These are phyloP conservation scores for Nannizziopsis arthrosporioides DNA, from an alignment of 2,329 filamentous ascomycete genomes.

Conservation along the genomic window DNA sequence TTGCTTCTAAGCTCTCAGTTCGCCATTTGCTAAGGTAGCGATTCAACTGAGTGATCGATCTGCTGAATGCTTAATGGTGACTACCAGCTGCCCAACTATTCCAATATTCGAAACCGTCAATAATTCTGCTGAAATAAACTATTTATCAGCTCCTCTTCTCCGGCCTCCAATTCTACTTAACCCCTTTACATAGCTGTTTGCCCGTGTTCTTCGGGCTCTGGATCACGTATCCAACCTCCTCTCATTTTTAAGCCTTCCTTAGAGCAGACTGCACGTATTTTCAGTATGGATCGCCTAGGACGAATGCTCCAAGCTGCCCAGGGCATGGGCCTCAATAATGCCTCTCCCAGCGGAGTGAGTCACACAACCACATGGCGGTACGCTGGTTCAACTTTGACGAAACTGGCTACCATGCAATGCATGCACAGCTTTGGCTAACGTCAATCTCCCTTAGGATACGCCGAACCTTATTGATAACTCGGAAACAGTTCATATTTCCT, in stretches of 20 bases:
- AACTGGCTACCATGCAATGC: no score
- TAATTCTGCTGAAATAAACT: not conserved
- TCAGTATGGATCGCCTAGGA: slow-evolving; percentile 78
- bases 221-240: not conserved
- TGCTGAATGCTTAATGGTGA: not conserved
- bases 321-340: slow-evolving; percentile 41
- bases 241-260: not conserved
- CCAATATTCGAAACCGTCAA: not conserved
- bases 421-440: not conserved
- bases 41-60: not conserved
- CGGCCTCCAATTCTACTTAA: not conserved
- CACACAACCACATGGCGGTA: not conserved
- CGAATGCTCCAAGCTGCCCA: slow-evolving; percentile 69
- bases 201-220: not conserved
- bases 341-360: slow-evolving; percentile 32
- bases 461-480: slow-evolving; percentile 92
- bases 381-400: not conserved
- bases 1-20: not conserved
- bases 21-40: not conserved
- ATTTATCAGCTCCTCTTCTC: not conserved
- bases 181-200: not conserved
- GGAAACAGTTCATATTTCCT: slow-evolving; percentile 98
- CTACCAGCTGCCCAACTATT: not conserved
- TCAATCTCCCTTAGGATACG: slow-evolving; percentile 54
- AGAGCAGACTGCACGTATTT: not conserved